phyloP scores from a whole-genome alignment of 768 basidiomycete species.

The Porpolomopsis calyptriformis region DNA sequence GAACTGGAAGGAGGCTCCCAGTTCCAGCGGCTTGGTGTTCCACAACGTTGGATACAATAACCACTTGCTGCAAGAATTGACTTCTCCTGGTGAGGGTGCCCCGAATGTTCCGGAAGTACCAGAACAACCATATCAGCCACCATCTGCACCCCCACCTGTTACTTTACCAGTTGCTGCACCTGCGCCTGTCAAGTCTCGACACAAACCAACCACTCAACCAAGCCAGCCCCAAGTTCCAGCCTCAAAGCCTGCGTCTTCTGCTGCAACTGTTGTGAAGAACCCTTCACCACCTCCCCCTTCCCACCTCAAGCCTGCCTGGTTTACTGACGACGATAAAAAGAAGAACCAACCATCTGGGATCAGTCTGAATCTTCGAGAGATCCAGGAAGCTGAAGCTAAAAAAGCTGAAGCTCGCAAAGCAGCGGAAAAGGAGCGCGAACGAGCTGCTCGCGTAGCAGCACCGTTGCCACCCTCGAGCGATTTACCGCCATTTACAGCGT shows the following conservation, averaged over 20 bases:
- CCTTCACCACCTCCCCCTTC: slow-evolving; percentile 17
- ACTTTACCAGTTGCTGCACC: neutral
- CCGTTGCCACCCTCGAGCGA: slow-evolving; percentile 40
- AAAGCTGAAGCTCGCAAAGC: slow-evolving; percentile 68
- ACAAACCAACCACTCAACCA: slow-evolving; percentile 11
- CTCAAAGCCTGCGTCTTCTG: slow-evolving; percentile 11
- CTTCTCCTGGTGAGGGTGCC: slow-evolving; percentile 10
- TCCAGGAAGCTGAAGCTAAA: slow-evolving; percentile 87
- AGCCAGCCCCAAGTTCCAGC: slow-evolving; percentile 11
- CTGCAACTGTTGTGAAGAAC: slow-evolving; percentile 11
- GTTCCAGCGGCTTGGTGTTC: slow-evolving; percentile 43
- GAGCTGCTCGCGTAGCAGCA: slow-evolving; percentile 38
- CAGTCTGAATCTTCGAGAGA: slow-evolving; percentile 75
- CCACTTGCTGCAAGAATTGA: slow-evolving; percentile 29
- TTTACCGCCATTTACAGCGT: slow-evolving; percentile 50
- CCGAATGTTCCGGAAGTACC: slow-evolving; percentile 9
- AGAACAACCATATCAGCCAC: slow-evolving; percentile 12
- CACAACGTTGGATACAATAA: slow-evolving; percentile 53
- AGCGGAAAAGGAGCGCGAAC: slow-evolving; percentile 63
- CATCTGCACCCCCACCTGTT: slow-evolving; percentile 3
- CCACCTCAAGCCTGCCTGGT: slow-evolving; percentile 38
- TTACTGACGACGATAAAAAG: slow-evolving; percentile 57
- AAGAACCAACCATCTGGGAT: slow-evolving; percentile 34
- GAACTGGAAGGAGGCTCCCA: slow-evolving; percentile 33
- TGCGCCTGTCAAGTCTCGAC: slow-evolving; percentile 12